Evolutionary conservation across 2,329 filamentous ascomycete genomes (phyloP).

Genomic region (Penicillium freii): DNA sequence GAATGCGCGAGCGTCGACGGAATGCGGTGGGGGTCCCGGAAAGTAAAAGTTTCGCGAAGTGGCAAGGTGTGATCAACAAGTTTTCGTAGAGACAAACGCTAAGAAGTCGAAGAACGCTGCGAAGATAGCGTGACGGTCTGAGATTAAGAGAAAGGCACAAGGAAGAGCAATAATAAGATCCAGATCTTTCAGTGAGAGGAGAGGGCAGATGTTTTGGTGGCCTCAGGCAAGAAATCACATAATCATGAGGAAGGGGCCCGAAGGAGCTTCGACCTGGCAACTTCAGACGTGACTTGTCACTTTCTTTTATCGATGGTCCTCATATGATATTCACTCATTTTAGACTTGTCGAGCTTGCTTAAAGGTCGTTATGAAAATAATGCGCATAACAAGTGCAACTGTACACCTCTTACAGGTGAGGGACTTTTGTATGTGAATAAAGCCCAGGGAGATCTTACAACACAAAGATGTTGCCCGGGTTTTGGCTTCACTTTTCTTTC

Average conservation of each 20-base stretch:
- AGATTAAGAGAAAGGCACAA: background rate
- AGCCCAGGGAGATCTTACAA: background rate
- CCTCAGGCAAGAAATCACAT: conserved; percentile 5
- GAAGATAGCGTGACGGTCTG: background rate
- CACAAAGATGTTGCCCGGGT: no score
- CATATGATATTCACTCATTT: background rate
- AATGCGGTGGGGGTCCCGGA: conserved; percentile 19
- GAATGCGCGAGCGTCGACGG: conserved; percentile 16
- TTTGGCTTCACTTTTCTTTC: background rate
- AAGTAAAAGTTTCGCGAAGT: conserved; percentile 15
- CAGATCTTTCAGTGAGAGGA: conserved; percentile 2
- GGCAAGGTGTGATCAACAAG: conserved; percentile 1
- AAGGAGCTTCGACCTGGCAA: background rate
- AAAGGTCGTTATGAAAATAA: no score
- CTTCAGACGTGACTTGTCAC: background rate
- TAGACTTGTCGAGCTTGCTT: background rate
- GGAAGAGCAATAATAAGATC: background rate
- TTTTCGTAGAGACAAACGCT: background rate
- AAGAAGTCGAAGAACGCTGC: background rate
- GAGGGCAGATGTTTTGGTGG: background rate
- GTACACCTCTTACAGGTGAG: background rate
- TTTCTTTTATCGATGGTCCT: background rate
- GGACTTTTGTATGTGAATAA: background rate
- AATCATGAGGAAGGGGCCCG: conserved; percentile 1
- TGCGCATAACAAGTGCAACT: background rate